Percentiles rank a stretch among this genome's conserved stretches.
phyloP scores from a whole-genome alignment of 441 rosid species.

The Arabidopsis hybrid region DNA sequence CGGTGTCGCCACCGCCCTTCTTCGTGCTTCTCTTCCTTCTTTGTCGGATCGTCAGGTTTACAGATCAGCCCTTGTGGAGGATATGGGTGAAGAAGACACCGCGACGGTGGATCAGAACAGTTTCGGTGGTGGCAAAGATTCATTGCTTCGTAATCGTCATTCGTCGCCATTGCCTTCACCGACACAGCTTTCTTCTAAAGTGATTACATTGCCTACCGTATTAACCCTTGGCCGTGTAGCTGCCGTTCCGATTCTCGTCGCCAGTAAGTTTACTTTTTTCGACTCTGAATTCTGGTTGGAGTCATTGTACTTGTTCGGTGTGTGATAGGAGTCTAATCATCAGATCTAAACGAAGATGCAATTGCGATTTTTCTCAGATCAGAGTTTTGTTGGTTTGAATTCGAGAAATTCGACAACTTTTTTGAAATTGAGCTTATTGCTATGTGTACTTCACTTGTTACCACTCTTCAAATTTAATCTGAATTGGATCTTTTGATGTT shows the following conservation, averaged over 20 bases:
- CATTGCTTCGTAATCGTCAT: slow-evolving; percentile 34
- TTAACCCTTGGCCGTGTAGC: slow-evolving; percentile 94
- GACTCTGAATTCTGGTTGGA: slow-evolving; percentile 10
- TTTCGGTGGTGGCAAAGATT: slow-evolving; percentile 21
- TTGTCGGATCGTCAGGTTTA: slow-evolving; percentile 41
- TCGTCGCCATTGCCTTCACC: slow-evolving; percentile 49
- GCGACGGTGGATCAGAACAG: slow-evolving; percentile 42
- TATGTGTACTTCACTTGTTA: not conserved
- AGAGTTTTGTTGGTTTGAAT: slow-evolving; percentile 10
- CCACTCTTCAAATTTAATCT: not conserved
- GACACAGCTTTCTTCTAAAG: slow-evolving; percentile 51
- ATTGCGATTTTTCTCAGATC: slow-evolving; percentile 24
- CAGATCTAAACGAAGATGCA: slow-evolving; percentile 16
- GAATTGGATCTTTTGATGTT: slow-evolving; percentile 24
- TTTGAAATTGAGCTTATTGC: slow-evolving; percentile 15
- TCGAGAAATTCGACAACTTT: not conserved
- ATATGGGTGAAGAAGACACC: slow-evolving; percentile 59
- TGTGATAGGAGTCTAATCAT: slow-evolving; percentile 16
- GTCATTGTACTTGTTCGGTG: not conserved
- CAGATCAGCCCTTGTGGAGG: slow-evolving; percentile 52
- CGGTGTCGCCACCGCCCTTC: slow-evolving; percentile 43
- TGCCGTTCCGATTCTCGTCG: slow-evolving; percentile 84
- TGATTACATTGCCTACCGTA: slow-evolving; percentile 86
- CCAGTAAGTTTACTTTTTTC: slow-evolving; percentile 55
- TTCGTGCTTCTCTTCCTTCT: slow-evolving; percentile 35